Evolutionary conservation across 2,329 filamentous ascomycete genomes (phyloP).

Genomic region (Verticillium zaregamsianum): DNA sequence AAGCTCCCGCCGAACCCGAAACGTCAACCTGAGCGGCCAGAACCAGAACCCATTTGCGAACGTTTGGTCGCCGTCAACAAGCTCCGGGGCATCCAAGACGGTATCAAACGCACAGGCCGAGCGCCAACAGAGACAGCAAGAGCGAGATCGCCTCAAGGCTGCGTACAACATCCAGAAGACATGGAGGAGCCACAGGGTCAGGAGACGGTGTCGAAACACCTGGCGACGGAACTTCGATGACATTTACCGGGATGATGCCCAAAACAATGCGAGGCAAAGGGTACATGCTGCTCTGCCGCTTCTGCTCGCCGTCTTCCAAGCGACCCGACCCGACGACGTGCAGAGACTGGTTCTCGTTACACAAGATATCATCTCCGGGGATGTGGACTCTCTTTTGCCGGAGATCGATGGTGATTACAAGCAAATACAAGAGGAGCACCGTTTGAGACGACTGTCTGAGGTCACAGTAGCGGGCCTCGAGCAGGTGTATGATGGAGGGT

Average conservation of each 20-base stretch:
- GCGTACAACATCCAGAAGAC: constrained; percentile 69
- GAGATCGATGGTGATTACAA: constrained; percentile 5
- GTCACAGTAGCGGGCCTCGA: not conserved
- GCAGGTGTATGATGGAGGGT: not conserved
- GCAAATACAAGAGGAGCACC: not conserved
- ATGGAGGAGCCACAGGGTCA: constrained; percentile 74
- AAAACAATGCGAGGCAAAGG: constrained; percentile 28
- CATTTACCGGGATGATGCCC: constrained; percentile 38
- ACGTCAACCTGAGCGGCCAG: constrained; percentile 91
- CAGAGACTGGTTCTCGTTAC: constrained; percentile 41
- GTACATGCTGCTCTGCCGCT: constrained; percentile 39
- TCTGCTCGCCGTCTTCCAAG: constrained; percentile 46
- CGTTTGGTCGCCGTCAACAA: constrained; percentile 51
- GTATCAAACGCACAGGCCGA: constrained; percentile 86
- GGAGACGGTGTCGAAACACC: constrained; percentile 51
- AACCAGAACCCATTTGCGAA: constrained; percentile 74
- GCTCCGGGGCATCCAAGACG: constrained; percentile 67
- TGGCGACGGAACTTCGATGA: constrained; percentile 62
- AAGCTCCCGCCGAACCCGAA: constrained; percentile 75
- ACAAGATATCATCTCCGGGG: constrained; percentile 22
- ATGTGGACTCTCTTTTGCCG: not conserved
- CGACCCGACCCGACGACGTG: constrained; percentile 39
- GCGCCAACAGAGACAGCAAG: constrained; percentile 72
- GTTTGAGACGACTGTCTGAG: not conserved
- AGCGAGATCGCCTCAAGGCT: constrained; percentile 73